Base-by-base conservation (phyloP, 2,329 filamentous ascomycete species). In the Botrytis elliptica region DNA sequence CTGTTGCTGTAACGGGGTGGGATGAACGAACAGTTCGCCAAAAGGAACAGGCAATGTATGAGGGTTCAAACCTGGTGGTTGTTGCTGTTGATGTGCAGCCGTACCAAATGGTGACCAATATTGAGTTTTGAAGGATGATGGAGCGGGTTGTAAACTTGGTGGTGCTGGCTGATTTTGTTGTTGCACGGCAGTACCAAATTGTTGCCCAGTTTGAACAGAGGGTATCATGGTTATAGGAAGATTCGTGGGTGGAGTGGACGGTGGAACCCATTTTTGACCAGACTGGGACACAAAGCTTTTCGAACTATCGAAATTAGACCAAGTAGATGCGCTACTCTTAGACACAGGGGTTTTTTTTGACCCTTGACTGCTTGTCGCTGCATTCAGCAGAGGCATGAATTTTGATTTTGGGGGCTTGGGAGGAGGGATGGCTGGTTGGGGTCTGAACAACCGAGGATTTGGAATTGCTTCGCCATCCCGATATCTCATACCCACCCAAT, bases 401-500 rank as follows among this genome's bases (percentile, higher is more conserved):
- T 7, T 2, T 42, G 46, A 57, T 42, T 6, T 29, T 6, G 46
- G 16, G 14, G 25, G 25, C 16, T 5, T 20, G 7, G 33, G 18
- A 38, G 33, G 33, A 67, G 33, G 20, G n/a, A 8, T 0, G 33
- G 6, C 4, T 42, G 7, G 20, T 55, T 10, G 20, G 2, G 16
- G 7, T 22, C 5, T 68, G 20, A 22, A 4, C 22, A 57, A 40
- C 8, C 10, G 36, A 42, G 52, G 38, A 12, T 42, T 42, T 14
- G 25, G 38, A 1, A 33, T 2, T 20, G 5, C 10, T 33, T 16
- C 1, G 4, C 10, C 66, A 16, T 9, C 8, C 4, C 5, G 16
- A 69, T 69, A 57, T 10, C 7, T 33, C 66, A 69, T 69, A 57
- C 49, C 49, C 20, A 16, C 38, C 66, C 66, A 69, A 40, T 57